These are phyloP conservation scores for Pythium dissotocum DNA, from an alignment of 352 stramenopile species.

Conservation along the genomic window DNA sequence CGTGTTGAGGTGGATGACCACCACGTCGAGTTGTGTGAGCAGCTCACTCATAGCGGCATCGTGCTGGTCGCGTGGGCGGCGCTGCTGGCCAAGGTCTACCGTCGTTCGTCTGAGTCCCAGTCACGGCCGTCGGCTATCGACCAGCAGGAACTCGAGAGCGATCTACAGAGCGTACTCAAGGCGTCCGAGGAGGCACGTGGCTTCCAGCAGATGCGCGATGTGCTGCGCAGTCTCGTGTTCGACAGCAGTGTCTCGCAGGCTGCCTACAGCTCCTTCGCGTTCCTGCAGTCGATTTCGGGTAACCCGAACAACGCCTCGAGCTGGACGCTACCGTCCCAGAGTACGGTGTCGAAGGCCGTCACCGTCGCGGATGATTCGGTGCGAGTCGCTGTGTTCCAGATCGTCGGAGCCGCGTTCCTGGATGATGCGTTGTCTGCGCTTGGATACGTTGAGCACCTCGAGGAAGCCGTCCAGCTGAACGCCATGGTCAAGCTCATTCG, in stretches of 20 bases:
- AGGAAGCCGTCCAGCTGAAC: conserved; percentile 45
- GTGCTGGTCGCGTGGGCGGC: conserved; percentile 55
- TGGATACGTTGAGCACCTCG: conserved; percentile 54
- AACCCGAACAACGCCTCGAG: conserved; percentile 9
- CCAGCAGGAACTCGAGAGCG: conserved; percentile 30
- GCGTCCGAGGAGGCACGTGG: conserved; percentile 43
- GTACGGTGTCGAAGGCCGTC: neutral
- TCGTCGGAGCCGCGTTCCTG: conserved; percentile 56
- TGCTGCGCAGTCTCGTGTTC: conserved; percentile 50
- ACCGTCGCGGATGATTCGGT: conserved; percentile 9
- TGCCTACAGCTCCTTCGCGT: conserved; percentile 20
- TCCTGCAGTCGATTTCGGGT: conserved; percentile 15
- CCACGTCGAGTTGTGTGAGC: conserved; percentile 21
- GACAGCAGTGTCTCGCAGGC: conserved; percentile 20
- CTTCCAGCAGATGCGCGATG: conserved; percentile 56
- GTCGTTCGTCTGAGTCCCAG: conserved; percentile 6
- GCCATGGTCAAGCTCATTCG: conserved; percentile 68
- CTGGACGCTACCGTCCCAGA: conserved; percentile 13
- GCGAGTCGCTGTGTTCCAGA: conserved; percentile 43
- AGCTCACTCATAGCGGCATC: conserved; percentile 40
- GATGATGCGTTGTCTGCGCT: conserved; percentile 54
- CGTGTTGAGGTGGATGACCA: conserved; percentile 24
- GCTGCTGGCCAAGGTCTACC: conserved; percentile 43
- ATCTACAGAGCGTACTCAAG: conserved; percentile 46
- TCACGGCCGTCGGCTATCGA: neutral